phyloP scores from a whole-genome alignment of 2,329 filamentous ascomycete species.

The Fusarium buharicum region DNA sequence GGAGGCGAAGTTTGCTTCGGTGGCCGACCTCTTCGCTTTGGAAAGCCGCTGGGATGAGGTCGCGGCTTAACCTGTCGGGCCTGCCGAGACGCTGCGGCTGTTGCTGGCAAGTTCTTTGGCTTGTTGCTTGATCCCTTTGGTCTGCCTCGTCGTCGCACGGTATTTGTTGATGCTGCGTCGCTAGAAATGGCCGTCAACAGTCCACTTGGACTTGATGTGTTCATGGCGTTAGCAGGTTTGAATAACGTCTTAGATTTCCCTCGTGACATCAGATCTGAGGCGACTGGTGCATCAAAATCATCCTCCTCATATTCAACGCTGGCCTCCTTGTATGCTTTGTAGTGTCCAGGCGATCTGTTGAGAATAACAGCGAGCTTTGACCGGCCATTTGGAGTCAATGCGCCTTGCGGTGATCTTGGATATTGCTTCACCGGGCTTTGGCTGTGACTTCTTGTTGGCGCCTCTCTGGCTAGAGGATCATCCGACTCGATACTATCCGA shows the following conservation, averaged over 20 bases:
- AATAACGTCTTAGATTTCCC: constrained; percentile 17
- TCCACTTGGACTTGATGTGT: constrained; percentile 4
- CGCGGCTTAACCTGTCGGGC: constrained; percentile 46
- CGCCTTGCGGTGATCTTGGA: background rate
- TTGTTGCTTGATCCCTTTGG: constrained; percentile 59
- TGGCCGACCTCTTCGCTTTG: constrained; percentile 57
- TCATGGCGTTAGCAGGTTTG: constrained; percentile 3
- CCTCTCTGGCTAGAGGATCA: constrained; percentile 33
- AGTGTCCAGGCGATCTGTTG: constrained; percentile 20
- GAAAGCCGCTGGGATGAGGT: constrained; percentile 38
- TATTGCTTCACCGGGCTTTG: constrained; percentile 19
- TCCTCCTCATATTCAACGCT: constrained; percentile 18
- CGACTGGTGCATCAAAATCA: constrained; percentile 15
- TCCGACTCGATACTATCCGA: constrained; percentile 33
- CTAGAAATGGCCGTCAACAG: constrained; percentile 7
- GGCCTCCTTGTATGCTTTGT: constrained; percentile 6
- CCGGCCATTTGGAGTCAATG: background rate
- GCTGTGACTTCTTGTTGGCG: constrained; percentile 16
- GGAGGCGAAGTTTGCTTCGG: constrained; percentile 53
- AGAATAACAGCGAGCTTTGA: constrained; percentile 39
- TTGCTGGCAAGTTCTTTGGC: constrained; percentile 38
- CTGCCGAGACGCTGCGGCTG: constrained; percentile 38
- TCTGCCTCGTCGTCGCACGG: constrained; percentile 51
- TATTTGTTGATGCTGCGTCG: constrained; percentile 15
- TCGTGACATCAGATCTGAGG: constrained; percentile 39